These are phyloP conservation scores for Gossypium sturtianum DNA, from an alignment of 345 rosid species.

Conservation along the genomic window DNA sequence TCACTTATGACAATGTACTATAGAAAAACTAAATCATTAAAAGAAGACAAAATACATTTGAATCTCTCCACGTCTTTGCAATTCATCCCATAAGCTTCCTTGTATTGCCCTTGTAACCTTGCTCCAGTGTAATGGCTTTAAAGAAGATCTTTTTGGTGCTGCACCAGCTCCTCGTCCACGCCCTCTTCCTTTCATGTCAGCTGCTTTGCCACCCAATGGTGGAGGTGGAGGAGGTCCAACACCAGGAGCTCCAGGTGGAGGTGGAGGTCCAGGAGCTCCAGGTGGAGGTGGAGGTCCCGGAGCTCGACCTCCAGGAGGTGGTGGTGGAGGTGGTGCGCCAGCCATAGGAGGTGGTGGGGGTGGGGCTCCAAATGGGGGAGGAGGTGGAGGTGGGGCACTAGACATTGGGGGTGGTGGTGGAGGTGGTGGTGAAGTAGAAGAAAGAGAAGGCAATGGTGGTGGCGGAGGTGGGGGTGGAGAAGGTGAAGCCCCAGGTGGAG, in stretches of 20 bases:
- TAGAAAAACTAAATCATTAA: conserved; percentile 13
- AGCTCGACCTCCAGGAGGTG: conserved; percentile 30
- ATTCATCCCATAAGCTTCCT: conserved; percentile 99
- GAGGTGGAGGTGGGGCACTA: conserved; percentile 34
- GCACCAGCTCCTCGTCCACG: conserved; percentile 52
- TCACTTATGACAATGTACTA: conserved; percentile 6
- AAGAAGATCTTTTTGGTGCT: conserved; percentile 64
- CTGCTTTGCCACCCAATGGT: conserved; percentile 8
- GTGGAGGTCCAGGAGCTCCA: conserved; percentile 37
- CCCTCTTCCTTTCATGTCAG: conserved; percentile 51
- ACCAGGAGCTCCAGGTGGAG: conserved; percentile 66
- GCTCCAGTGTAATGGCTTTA: conserved; percentile 98
- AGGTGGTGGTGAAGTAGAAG: not conserved
- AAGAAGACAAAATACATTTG: conserved; percentile 53
- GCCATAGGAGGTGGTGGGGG: conserved; percentile 34
- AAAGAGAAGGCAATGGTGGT: conserved; percentile 12
- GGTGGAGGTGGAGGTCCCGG: conserved; percentile 43
- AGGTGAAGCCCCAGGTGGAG: conserved; percentile 24
- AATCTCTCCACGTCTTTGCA: conserved; percentile 82
- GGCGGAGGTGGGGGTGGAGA: conserved; percentile 13
- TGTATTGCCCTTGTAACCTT: conserved; percentile 93
- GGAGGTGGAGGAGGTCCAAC: conserved; percentile 62
- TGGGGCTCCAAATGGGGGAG: conserved; percentile 23
- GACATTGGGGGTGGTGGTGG: not conserved
- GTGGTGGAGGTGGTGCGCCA: conserved; percentile 39